These are phyloP conservation scores for Dactylellina parvicollis DNA, from an alignment of 2,329 filamentous ascomycete species.

Conservation along the genomic window DNA sequence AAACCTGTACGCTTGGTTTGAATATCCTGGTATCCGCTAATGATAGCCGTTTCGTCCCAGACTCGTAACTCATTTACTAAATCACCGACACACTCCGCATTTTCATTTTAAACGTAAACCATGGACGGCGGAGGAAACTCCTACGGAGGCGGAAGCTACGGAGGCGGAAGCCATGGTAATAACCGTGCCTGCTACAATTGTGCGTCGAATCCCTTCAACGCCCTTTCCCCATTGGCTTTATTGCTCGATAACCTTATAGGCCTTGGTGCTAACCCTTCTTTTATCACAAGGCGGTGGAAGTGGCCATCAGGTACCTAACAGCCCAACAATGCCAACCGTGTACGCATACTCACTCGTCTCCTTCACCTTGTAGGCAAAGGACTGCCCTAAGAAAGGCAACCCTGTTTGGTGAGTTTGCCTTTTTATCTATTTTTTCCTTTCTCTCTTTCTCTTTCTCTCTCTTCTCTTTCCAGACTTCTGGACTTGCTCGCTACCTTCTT, in stretches of 20 bases:
- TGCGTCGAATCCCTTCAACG: slow-evolving; percentile 60
- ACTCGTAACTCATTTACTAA: neutral
- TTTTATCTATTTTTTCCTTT: slow-evolving; percentile 15
- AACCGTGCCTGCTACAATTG: slow-evolving; percentile 68
- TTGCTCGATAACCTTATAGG: neutral
- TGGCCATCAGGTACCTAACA: slow-evolving; percentile 62
- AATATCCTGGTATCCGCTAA: neutral
- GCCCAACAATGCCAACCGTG: slow-evolving; percentile 66
- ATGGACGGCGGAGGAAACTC: slow-evolving; percentile 62
- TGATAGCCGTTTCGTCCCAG: neutral
- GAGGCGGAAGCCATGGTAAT: slow-evolving; percentile 29
- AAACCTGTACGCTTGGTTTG: neutral
- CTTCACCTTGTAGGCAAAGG: slow-evolving; percentile 71
- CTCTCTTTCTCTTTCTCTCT: neutral
- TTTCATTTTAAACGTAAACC: slow-evolving; percentile 55
- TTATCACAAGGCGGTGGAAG: slow-evolving; percentile 24
- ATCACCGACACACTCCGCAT: slow-evolving; percentile 60
- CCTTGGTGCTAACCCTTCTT: neutral
- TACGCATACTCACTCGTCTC: slow-evolving; percentile 77
- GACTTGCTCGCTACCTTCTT: too few species aligned
- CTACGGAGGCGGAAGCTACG: slow-evolving; percentile 9
- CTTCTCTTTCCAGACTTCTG: slow-evolving; percentile 1
- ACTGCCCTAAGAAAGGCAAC: slow-evolving; percentile 84
- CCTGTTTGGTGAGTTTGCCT: slow-evolving; percentile 75
- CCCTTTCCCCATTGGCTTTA: neutral